Conservation (phyloP, 73 alveolate genomes). For the Blepharisma stoltei region DNA sequence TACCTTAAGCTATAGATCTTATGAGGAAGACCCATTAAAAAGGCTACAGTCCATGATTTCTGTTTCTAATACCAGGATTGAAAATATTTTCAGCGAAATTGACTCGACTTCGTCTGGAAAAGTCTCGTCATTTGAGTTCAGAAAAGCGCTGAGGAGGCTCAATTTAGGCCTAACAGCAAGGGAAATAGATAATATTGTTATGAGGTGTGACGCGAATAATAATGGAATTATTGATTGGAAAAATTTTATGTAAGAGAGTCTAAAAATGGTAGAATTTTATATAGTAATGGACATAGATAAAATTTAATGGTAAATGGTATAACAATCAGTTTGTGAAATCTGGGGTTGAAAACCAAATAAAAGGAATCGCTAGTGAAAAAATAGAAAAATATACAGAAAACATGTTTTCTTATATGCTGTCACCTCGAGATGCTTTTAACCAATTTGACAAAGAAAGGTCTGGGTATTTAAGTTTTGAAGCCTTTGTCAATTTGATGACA, state of each 20-base stretch:
- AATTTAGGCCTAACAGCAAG: slow-evolving; percentile 62
- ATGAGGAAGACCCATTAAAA: slow-evolving; percentile 36
- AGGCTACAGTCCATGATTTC: slow-evolving; percentile 54
- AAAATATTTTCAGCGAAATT: slow-evolving; percentile 48
- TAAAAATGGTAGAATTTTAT: too few relatives aligned
- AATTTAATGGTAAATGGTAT: too few relatives aligned
- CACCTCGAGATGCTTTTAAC: slow-evolving; percentile 84
- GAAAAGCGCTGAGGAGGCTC: slow-evolving; percentile 72
- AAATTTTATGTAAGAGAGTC: too few relatives aligned
- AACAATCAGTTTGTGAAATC: slow-evolving; percentile 57
- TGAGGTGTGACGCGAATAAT: slow-evolving; percentile 54
- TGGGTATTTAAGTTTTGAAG: slow-evolving; percentile 59
- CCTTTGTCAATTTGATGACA: slow-evolving; percentile 56
- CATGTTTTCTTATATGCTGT: slow-evolving; percentile 66
- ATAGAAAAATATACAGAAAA: slow-evolving; percentile 65
- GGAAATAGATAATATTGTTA: slow-evolving; percentile 69
- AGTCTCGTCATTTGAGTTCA: slow-evolving; percentile 63
- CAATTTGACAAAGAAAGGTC: slow-evolving; percentile 53
- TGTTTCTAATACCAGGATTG: slow-evolving; percentile 38
- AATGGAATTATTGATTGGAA: slow-evolving; percentile 67
- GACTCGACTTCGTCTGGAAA: slow-evolving; percentile 70
- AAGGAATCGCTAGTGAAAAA: slow-evolving; percentile 61
- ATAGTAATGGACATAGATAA: too few relatives aligned
- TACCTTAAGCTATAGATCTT: not conserved
- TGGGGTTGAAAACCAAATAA: slow-evolving; percentile 51